A percentile compares a stretch with the other conserved stretches of the same genome.
phyloP scores from a whole-genome alignment of 2,329 filamentous ascomycete genomes.

The Biscogniauxia marginata region DNA sequence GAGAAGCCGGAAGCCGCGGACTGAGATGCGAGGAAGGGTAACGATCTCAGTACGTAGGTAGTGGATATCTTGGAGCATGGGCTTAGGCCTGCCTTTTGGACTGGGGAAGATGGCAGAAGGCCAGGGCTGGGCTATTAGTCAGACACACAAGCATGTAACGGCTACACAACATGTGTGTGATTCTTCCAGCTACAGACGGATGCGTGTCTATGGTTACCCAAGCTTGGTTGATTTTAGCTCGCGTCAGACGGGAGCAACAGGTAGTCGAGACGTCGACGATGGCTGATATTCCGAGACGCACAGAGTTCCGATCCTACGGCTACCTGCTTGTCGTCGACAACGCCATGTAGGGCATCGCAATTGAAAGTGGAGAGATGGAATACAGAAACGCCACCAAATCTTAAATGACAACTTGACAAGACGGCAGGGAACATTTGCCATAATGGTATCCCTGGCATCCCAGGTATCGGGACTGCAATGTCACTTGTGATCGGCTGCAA shows the following conservation, averaged over 20 bases:
- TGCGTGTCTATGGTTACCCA: conserved; percentile 11
- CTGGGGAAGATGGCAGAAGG: background rate
- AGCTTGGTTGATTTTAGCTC: conserved; percentile 17
- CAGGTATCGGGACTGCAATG: background rate
- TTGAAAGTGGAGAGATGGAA: conserved; percentile 11
- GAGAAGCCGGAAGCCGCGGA: background rate
- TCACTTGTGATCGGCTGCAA: background rate
- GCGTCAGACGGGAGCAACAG: conserved; percentile 4
- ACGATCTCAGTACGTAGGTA: background rate
- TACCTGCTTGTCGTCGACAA: conserved; percentile 20
- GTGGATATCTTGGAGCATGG: background rate
- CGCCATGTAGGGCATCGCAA: conserved; percentile 19
- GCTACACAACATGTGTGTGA: conserved; percentile 17
- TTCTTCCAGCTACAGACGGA: conserved; percentile 18
- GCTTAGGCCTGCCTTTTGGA: background rate
- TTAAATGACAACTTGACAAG: background rate
- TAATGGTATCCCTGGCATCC: background rate
- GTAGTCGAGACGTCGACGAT: background rate
- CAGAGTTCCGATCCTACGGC: conserved; percentile 8
- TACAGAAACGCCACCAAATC: conserved; percentile 4
- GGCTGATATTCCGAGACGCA: conserved; percentile 1
- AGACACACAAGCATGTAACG: conserved; percentile 14
- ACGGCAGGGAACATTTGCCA: background rate
- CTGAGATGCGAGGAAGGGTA: background rate
- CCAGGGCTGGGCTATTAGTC: background rate